Evolutionary conservation across 495 filamentous ascomycete genomes (phyloP).

Genomic region (Thermochaetoides thermophila): DNA sequence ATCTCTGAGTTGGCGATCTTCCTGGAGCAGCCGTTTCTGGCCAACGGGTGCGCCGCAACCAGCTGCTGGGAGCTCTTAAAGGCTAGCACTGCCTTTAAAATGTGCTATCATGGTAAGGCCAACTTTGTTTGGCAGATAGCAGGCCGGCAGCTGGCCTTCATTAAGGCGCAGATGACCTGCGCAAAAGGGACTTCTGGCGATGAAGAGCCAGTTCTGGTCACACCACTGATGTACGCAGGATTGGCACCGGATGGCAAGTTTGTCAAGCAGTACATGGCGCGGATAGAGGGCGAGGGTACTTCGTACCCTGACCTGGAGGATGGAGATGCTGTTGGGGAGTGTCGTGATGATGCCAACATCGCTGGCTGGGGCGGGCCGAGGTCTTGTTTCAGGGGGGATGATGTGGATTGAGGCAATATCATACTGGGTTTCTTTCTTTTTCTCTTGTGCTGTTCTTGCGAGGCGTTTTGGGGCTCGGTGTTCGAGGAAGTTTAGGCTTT

Average conservation of each 20-base stretch:
- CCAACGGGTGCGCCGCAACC: slow-evolving; percentile 11
- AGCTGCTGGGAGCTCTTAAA: slow-evolving; percentile 42
- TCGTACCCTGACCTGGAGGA: neutral
- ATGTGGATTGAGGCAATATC: neutral
- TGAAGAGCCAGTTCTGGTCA: slow-evolving; percentile 12
- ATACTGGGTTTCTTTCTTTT: too few species aligned
- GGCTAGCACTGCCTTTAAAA: slow-evolving; percentile 45
- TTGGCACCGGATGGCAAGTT: slow-evolving; percentile 24
- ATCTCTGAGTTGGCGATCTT: slow-evolving; percentile 18
- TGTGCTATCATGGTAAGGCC: slow-evolving; percentile 19
- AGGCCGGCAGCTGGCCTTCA: slow-evolving; percentile 43
- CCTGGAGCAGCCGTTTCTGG: slow-evolving; percentile 30
- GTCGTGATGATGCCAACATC: neutral
- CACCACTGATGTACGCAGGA: slow-evolving; percentile 33
- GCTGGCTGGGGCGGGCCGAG: neutral
- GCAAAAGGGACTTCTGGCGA: slow-evolving; percentile 1
- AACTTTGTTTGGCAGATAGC: slow-evolving; percentile 49
- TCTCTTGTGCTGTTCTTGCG: too few species aligned
- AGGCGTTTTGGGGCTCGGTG: too few species aligned
- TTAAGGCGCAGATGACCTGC: slow-evolving; percentile 37
- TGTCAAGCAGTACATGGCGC: slow-evolving; percentile 17
- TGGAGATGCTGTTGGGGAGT: slow-evolving; percentile 4
- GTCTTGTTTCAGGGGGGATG: neutral
- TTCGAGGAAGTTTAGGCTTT: too few species aligned
- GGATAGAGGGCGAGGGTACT: slow-evolving; percentile 11